Percentiles rank a stretch among this genome's conserved stretches.
These are phyloP conservation scores for Hyphopichia wangnamkhiaoensis DNA, from an alignment of 1,139 yeast genomes.

Conservation along the genomic window DNA sequence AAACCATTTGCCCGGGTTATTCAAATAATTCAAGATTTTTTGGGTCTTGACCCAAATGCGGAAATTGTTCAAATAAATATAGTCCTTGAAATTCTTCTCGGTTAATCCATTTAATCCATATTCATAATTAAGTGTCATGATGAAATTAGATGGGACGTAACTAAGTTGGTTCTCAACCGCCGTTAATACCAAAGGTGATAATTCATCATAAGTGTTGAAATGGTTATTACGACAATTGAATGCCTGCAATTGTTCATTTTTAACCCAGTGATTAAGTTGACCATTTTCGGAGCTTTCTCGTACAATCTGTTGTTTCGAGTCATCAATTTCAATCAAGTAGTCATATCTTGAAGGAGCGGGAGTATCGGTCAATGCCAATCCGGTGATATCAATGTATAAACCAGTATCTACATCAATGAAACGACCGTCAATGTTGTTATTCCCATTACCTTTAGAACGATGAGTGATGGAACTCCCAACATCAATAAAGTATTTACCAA, in stretches of 20 bases:
- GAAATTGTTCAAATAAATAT: slow-evolving; percentile 30
- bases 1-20: slow-evolving; percentile 25
- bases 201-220: slow-evolving; percentile 31
- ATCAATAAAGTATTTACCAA: slow-evolving; percentile 43
- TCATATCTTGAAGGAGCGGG: slow-evolving; percentile 35
- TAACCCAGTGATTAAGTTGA: slow-evolving; percentile 16
- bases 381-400: slow-evolving; percentile 69
- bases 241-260: slow-evolving; percentile 27
- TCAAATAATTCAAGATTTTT: slow-evolving; percentile 26
- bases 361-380: slow-evolving; percentile 42
- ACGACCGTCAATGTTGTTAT: slow-evolving; percentile 78
- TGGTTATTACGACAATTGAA: slow-evolving; percentile 51
- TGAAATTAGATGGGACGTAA: slow-evolving; percentile 34
- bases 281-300: slow-evolving; percentile 9
- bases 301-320: slow-evolving; percentile 9
- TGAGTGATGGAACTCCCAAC: slow-evolving; percentile 38
- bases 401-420: slow-evolving; percentile 79
- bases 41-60: slow-evolving; percentile 35
- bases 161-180: slow-evolving; percentile 36
- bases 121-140: slow-evolving; percentile 29
- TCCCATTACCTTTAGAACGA: slow-evolving; percentile 37
- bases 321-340: slow-evolving; percentile 10
- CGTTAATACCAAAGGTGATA: slow-evolving; percentile 30
- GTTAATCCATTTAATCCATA: slow-evolving; percentile 26
- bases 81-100: slow-evolving; percentile 26